Evolutionary conservation across 495 filamentous ascomycete species (phyloP), one percentile per base, ranked within the genome.

Genomic region (Xylaria bambusicola): DNA sequence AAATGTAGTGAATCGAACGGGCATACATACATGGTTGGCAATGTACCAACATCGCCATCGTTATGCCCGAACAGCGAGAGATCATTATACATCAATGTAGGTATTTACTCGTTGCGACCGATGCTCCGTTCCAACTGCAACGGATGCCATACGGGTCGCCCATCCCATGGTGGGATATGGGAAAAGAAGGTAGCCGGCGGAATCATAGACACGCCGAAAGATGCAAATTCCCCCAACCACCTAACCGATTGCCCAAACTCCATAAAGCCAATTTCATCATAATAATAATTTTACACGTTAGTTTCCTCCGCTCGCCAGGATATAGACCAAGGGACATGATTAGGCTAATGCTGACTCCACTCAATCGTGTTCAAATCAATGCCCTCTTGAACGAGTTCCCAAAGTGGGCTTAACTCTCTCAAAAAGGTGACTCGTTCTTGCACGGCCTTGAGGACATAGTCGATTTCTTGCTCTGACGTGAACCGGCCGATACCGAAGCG

Each of bases 351-450:
- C 77, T 96, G 91, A 64, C 88, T 94, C 94, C 94, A 99, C 76
- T 99, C 87, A 70, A 99, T 99, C 52, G 90, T 96, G 73, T 93
- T 92, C 70, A 99, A 75, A 63, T 94, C 94, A 63, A 98, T 82
- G 2, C 94, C 94, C 74, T 98, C 95, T 75, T 99, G 95, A 12
- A 99, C 94, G 60, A 99, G 74, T 77, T 99, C 94, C 94, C 94
- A 99, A 63, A 99, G 75, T 52, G 94, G 94, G 72, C 92, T 97
- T 70, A 99, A 80, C 80, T 98, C 94, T 65, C 94, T 83, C 67
- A 98, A 80, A 80, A 98, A 97, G 15, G 83, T 85, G 35, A 98
- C 94, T 42, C 94, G 84, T 64, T 92, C 91, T 70, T 80, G 83
- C 17, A 98, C 94, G 1, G 94, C 94, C 78, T 97, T 96, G 52